phyloP scores from a whole-genome alignment of 805 yeast species.

The Candida odintsovae region DNA sequence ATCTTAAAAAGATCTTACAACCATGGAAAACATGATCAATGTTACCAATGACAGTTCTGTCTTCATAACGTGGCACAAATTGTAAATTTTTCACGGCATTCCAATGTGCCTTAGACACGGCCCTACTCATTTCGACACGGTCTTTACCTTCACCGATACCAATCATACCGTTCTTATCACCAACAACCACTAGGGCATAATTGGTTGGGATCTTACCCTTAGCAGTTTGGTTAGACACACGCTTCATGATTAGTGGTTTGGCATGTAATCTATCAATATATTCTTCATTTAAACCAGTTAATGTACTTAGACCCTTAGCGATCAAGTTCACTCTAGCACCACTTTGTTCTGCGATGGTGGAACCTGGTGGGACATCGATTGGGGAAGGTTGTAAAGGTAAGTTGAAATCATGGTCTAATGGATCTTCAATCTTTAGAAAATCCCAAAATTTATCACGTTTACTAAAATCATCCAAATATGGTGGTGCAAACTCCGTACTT shows the following conservation, averaged over 20 bases:
- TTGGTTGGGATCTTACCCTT: constrained; percentile 84
- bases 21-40: constrained; percentile 83
- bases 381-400: constrained; percentile 56
- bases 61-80: constrained; percentile 80
- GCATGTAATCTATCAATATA: constrained; percentile 57
- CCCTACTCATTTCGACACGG: constrained; percentile 65
- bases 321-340: constrained; percentile 24
- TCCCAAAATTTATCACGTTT: constrained; percentile 76
- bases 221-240: constrained; percentile 86
- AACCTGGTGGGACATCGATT: constrained; percentile 47
- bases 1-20: constrained; percentile 70
- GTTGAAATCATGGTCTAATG: constrained; percentile 41
- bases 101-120: constrained; percentile 84
- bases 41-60: constrained; percentile 85
- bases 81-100: constrained; percentile 83
- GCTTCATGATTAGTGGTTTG: constrained; percentile 65
- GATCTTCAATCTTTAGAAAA: constrained; percentile 42
- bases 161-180: constrained; percentile 88
- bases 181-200: constrained; percentile 83
- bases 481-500: constrained; percentile 58
- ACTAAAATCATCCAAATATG: constrained; percentile 64
- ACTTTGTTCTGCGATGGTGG: constrained; percentile 24
- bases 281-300: constrained; percentile 60
- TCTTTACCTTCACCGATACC: constrained; percentile 96
- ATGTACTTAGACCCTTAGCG: constrained; percentile 49